Evolutionary conservation across 305 asterid genomes (phyloP), one percentile per base, ranked within the genome.

Genomic region (Petunia hybrid): DNA sequence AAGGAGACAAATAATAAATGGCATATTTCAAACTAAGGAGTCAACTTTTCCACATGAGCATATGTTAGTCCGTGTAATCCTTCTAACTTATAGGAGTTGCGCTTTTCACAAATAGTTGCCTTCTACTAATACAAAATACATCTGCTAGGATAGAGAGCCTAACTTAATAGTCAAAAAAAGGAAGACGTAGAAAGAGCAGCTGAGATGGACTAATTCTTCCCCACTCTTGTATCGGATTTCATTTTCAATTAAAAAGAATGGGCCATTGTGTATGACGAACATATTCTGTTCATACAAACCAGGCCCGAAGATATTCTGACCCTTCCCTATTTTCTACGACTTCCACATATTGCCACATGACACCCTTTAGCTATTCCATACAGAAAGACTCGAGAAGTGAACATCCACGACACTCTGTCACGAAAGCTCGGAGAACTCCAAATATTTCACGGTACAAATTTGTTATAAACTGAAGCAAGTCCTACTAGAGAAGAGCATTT

Each of bases 351-450:
- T 51, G 10, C 14, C 57, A 51, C 14, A 4, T 51, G 77, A 70
- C 2, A 0, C 5, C 10, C 12, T 48, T 61, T 48, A 71, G 13
- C 45, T 10, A 31, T 71, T 31, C 12, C 51, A 31, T 71, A 61
- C 46, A 71, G 12, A 71, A 71, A 48, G 22, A 12, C 61, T 35
- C 43, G 31, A 71, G 61, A 71, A 48, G 45, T 31, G 51, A 70
- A 39, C 6, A 36, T 48, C 31, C 6, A 73, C 46, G 48, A 73
- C 56, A 42, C 14, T 70, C 60, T 73, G 35, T 71, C 62, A 35
- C 13, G 62, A 73, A 31, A 36, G 6, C 16, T 68, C 43, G 35
- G 35, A 51, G 2, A 73, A 48, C 35, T 48, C 13, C 60, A 48
- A 71, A 62, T 35, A 73, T 51, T n/a, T 73, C 36, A 0, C 4